Percentiles rank a stretch among this genome's conserved stretches.
These are phyloP conservation scores for Penicillium longicatenatum DNA, from an alignment of 495 filamentous ascomycete species.

Conservation along the genomic window DNA sequence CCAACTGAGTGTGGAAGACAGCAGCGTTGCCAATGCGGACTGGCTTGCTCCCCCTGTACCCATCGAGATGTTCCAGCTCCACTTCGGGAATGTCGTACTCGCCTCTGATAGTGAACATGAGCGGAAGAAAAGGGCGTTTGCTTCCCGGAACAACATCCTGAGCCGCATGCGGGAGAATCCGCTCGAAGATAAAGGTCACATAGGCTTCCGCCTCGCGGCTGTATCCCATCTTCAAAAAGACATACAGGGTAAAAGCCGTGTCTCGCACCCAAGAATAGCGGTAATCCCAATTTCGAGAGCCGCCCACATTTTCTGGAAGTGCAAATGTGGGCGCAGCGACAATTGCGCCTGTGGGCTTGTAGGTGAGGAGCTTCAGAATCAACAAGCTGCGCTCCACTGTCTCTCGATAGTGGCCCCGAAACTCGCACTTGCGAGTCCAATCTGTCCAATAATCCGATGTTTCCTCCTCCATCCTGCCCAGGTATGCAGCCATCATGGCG, in stretches of 20 bases:
- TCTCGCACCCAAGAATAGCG: constrained; percentile 75
- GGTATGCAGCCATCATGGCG: constrained; percentile 51
- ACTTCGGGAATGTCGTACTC: constrained; percentile 70
- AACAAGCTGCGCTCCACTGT: constrained; percentile 67
- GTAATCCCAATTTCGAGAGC: constrained; percentile 76
- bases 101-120: constrained; percentile 77
- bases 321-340: constrained; percentile 63
- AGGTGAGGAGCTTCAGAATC: constrained; percentile 72
- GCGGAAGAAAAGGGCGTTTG: constrained; percentile 56
- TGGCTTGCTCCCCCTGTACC: constrained; percentile 65
- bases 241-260: constrained; percentile 74
- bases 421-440: constrained; percentile 68
- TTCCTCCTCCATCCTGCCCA: constrained; percentile 62
- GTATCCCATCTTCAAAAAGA: constrained; percentile 72
- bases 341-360: constrained; percentile 60
- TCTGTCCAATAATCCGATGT: constrained; percentile 69
- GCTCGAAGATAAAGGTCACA: constrained; percentile 71
- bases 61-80: constrained; percentile 65
- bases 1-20: constrained; percentile 71
- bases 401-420: constrained; percentile 70
- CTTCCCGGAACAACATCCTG: constrained; percentile 43
- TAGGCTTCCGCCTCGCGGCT: constrained; percentile 73
- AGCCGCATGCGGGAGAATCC: constrained; percentile 49
- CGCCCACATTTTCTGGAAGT: constrained; percentile 71
- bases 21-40: constrained; percentile 77